Evolutionary conservation across 2,329 filamentous ascomycete genomes (phyloP), one percentile per base, ranked within the genome.

Genomic region (Neonectria faginata): DNA sequence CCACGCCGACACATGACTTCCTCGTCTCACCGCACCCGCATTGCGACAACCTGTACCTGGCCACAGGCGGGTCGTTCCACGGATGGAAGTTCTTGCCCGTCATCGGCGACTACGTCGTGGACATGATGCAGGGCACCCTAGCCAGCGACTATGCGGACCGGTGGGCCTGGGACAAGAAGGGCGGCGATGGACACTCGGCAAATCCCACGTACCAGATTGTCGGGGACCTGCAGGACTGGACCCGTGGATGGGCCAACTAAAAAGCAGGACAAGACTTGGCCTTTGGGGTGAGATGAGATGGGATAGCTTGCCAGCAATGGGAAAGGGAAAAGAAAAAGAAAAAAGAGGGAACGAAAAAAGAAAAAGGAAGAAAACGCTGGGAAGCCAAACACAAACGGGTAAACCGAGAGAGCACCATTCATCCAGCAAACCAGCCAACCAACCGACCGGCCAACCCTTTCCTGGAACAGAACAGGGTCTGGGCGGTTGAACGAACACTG

Each of bases 81-180:
- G 84, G 85, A 31, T 90, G 85, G 83, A 90, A 91, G 74, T 89
- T 91, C 71, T 78, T 91, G 27, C 88, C 88, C 1, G 85, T 85
- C 25, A 85, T 89, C 67, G 88, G 88, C 3, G 84, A 85, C 62
- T 90, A 90, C 74, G 80, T 88, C 61, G 78, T 81, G 31, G 81
- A 86, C 67, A 80, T 84, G 78, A 74, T 84, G 72, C 73, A 81
- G 56, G 81, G 79, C 59, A 75, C 73, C 58, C 77, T 84, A 33
- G 75, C 76, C n/a, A 66, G 73, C 8, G 77, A 80, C 41, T 79
- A 79, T 62, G 73, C 71, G 27, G 75, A 77, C 58, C 76, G 82
- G 56, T 84, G 82, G 82, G 81, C 79, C 50, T 85, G 84, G 83
- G 75, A 83, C 74, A 77, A 78, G 73, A 75, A 81, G 70, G 75